Base-by-base conservation (phyloP, 805 yeast genomes). In the Wickerhamomyces canadensis region DNA sequence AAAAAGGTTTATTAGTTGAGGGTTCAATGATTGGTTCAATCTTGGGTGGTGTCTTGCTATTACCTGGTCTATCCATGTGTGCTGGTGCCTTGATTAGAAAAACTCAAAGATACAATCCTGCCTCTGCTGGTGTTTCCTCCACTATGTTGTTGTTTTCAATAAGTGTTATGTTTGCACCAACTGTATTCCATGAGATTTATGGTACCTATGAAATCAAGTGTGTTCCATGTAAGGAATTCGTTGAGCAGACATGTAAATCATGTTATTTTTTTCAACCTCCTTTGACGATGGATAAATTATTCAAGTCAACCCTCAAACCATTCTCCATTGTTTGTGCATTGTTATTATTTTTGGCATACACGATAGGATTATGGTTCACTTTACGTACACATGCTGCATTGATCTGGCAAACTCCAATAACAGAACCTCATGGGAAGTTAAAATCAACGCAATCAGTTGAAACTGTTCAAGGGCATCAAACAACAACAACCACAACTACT, bases 41-140 rank as follows among this genome's bases (percentile, higher is more conserved):
- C 41, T 60, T 93, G 27, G 98, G 95, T 27, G 98, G 95, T 41
- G 96, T 93, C 1, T 62, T 93, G 32, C 68, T 93, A 28, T 65
- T 93, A 45, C 98, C 98, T 0, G 98, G 98, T 0, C 65, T 88
- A 28, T 86, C 96, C 2, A 93, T 93, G 98, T 87, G 96, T 61
- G 95, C 96, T 15, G 98, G 98, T 44, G 98, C 98, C 0, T 62
- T 89, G 26, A 83, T 79, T 41, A 66, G 96, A 38, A 93, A 93
- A 54, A 91, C 98, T 0, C 98, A 91, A 58, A 64, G 96, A 42
- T 93, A 93, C 58, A 93, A 93, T 54, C 98, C 98, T 1, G 78
- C 91, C 30, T 83, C 95, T 38, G 98, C 98, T 0, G 96, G 98
- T 44, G 98, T 93, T 2, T 85, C 95, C 5, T 88, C 96, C 0